A percentile compares a stretch with the other conserved stretches of the same genome.
phyloP scores from a whole-genome alignment of 2,329 filamentous ascomycete genomes.

The Calcarisporium arbuscula region DNA sequence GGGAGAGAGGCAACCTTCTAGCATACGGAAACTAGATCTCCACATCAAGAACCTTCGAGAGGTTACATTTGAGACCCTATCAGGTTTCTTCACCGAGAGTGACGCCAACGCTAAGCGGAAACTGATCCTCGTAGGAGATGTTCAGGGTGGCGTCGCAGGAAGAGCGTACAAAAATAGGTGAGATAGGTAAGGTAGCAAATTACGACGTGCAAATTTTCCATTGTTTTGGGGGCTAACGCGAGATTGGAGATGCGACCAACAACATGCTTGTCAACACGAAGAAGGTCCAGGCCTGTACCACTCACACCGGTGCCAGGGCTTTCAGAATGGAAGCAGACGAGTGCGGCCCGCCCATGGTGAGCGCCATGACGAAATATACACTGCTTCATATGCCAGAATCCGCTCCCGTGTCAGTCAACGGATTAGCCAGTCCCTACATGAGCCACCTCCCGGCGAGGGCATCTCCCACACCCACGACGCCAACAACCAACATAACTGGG shows the following conservation, averaged over 20 bases:
- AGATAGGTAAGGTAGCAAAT: slow-evolving; percentile 53
- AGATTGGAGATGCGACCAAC: too few relatives aligned
- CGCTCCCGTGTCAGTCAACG: too few relatives aligned
- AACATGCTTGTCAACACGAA: slow-evolving; percentile 43
- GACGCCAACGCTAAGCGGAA: slow-evolving; percentile 50
- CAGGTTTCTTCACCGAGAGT: slow-evolving; percentile 51
- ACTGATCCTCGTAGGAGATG: slow-evolving; percentile 50
- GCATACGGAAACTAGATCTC: slow-evolving; percentile 47
- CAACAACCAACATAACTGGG: slow-evolving; percentile 35
- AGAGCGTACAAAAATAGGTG: slow-evolving; percentile 48
- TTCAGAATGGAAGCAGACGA: too few relatives aligned
- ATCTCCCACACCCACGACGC: slow-evolving; percentile 31
- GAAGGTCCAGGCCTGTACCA: too few relatives aligned
- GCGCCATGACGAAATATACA: too few relatives aligned
- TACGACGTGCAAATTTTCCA: too few relatives aligned
- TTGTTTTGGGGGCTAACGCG: too few relatives aligned
- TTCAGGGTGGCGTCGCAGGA: slow-evolving; percentile 54
- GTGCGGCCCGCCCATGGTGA: too few relatives aligned
- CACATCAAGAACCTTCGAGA: slow-evolving; percentile 52
- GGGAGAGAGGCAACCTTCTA: slow-evolving; percentile 39
- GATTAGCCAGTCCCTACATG: too few relatives aligned
- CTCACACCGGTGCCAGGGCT: too few relatives aligned
- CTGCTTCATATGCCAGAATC: too few relatives aligned
- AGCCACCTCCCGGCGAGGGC: slow-evolving; percentile 38
- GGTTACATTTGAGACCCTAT: slow-evolving; percentile 51